A percentile compares a stretch with the other conserved stretches of the same genome.
Conservation (phyloP, 2,329 filamentous ascomycete species). For the Fusarium sp. region DNA sequence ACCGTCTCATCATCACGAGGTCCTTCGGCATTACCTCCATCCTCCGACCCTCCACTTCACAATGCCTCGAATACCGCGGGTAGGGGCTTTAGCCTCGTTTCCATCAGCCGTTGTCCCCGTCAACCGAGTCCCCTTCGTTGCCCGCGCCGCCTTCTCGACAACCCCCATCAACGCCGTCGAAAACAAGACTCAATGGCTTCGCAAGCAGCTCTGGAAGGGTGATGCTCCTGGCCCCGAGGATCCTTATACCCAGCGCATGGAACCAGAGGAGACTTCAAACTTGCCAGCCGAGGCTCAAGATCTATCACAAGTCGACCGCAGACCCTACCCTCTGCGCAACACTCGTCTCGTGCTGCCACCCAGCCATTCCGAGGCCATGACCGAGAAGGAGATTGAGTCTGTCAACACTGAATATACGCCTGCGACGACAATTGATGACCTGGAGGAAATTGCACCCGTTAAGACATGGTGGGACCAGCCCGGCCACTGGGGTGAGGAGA, state of each 20-base stretch:
- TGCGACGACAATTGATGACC: slow-evolving; percentile 56
- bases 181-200: slow-evolving; percentile 53
- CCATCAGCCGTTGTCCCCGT: slow-evolving; percentile 41
- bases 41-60: slow-evolving; percentile 20
- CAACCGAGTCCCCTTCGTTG: slow-evolving; percentile 44
- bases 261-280: slow-evolving; percentile 44
- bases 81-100: slow-evolving; percentile 50
- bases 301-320: slow-evolving; percentile 33
- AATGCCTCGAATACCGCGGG: slow-evolving; percentile 58
- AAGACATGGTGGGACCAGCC: slow-evolving; percentile 64
- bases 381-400: slow-evolving; percentile 47
- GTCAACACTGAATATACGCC: slow-evolving; percentile 57
- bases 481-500: slow-evolving; percentile 63
- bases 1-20: slow-evolving; percentile 20
- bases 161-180: slow-evolving; percentile 39
- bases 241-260: slow-evolving; percentile 51
- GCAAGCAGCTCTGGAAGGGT: slow-evolving; percentile 55
- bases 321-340: slow-evolving; percentile 41
- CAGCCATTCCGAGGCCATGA: slow-evolving; percentile 47
- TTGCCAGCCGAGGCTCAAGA: slow-evolving; percentile 48
- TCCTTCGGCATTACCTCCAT: slow-evolving; percentile 18
- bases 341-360: slow-evolving; percentile 51
- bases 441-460: slow-evolving; percentile 61
- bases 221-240: slow-evolving; percentile 53
- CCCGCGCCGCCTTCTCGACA: slow-evolving; percentile 49